Conservation (phyloP, 805 yeast genomes). For the Helenozyma baotianmanensis region DNA sequence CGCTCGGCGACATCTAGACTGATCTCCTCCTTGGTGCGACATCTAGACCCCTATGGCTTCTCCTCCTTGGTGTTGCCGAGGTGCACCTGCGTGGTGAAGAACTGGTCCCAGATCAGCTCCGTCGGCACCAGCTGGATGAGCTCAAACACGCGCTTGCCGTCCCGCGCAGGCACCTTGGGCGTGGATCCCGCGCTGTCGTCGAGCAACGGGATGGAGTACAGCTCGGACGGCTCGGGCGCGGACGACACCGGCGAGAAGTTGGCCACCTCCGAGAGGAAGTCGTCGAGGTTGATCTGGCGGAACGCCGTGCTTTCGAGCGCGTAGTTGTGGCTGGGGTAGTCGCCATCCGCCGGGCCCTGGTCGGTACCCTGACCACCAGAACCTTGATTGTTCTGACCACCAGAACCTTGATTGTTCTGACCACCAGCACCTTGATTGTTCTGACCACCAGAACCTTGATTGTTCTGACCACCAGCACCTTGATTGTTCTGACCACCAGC, state of each 20-base stretch:
- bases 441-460: no score
- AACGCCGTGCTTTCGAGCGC: constrained; percentile 2
- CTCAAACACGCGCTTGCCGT: constrained; percentile 55
- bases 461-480: no score
- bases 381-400: no score
- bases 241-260: constrained; percentile 19
- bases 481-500: no score
- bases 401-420: no score
- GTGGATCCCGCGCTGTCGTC: not conserved
- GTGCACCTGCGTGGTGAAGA: constrained; percentile 32
- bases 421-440: no score
- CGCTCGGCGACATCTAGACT: constrained; percentile 5
- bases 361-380: not conserved
- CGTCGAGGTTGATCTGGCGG: constrained; percentile 31
- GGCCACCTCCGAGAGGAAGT: constrained; percentile 47
- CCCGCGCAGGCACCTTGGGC: constrained; percentile 22
- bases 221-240: constrained; percentile 1
- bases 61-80: constrained; percentile 1
- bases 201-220: not conserved
- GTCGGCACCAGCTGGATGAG: constrained; percentile 59
- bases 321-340: not conserved
- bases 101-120: constrained; percentile 68
- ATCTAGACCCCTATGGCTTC: not conserved
- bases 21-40: no score
- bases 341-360: not conserved